Percentiles rank a stretch among this genome's conserved stretches.
phyloP scores from a whole-genome alignment of 1,284 basidiomycete species.

The Irpex sp. region DNA sequence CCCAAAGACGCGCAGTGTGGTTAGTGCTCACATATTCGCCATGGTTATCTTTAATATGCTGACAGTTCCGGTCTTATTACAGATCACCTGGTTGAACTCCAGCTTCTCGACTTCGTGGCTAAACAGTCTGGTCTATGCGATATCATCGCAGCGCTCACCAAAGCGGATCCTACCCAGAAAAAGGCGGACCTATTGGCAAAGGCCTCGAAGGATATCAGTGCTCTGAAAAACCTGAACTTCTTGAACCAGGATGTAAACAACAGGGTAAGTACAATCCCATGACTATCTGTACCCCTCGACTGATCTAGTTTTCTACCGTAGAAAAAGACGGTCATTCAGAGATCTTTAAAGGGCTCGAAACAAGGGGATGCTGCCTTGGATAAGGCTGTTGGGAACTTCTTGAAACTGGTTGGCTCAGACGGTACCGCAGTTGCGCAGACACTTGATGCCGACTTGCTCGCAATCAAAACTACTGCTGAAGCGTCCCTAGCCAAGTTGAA shows the following conservation, averaged over 20 bases:
- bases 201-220: constrained; percentile 4
- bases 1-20: constrained; percentile 2
- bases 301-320: neutral
- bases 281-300: neutral
- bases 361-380: neutral
- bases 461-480: constrained; percentile 1
- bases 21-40: neutral
- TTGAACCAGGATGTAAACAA: constrained; percentile 1
- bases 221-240: constrained; percentile 5
- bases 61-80: neutral
- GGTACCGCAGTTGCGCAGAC: neutral
- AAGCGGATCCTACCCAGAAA: neutral
- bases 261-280: neutral
- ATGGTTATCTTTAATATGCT: neutral
- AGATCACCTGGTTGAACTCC: constrained; percentile 5
- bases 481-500: neutral
- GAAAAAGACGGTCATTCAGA: constrained; percentile 7
- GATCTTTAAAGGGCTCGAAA: neutral
- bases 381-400: constrained; percentile 7
- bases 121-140: neutral
- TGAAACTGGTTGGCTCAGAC: neutral
- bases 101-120: constrained; percentile 4
- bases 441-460: constrained; percentile 2
- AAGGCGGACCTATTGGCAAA: neutral
- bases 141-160: neutral